Conservation (phyloP, 495 filamentous ascomycete genomes). For the Tuber borchii region DNA sequence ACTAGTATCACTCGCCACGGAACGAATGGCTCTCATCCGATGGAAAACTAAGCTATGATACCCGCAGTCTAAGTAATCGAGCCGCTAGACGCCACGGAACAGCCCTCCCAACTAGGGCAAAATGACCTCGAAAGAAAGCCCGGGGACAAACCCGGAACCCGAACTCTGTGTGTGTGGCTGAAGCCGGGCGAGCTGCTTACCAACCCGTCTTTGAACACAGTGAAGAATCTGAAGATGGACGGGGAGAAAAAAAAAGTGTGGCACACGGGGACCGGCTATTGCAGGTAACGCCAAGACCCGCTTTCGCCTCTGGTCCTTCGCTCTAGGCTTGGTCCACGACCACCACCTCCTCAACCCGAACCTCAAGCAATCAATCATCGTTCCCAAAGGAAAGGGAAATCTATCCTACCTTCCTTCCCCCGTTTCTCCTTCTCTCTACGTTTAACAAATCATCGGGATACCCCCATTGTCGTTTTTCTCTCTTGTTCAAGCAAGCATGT, state of each 20-base stretch:
- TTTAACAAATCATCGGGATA: constrained; percentile 15
- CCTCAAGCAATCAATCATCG: constrained; percentile 33
- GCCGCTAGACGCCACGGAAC: neutral
- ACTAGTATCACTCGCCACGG: neutral
- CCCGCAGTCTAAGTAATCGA: no score
- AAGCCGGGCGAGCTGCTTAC: neutral
- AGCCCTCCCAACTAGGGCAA: neutral
- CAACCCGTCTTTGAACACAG: neutral
- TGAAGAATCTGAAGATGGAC: no score
- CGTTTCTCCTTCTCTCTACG: neutral
- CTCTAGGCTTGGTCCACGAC: neutral
- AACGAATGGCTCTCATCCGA: neutral
- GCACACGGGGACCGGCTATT: constrained; percentile 29
- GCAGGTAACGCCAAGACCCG: constrained; percentile 11
- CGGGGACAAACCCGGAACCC: neutral
- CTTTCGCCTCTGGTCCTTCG: neutral
- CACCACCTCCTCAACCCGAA: neutral
- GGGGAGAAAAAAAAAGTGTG: constrained; percentile 4
- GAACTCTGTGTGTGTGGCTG: neutral
- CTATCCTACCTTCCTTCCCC: constrained; percentile 1
- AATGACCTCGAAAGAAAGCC: neutral
- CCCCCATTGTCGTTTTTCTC: constrained; percentile 10
- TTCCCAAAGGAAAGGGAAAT: constrained; percentile 21
- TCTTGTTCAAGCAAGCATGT: constrained; percentile 23
- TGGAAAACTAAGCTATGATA: no score